Evolutionary conservation across 805 yeast species (phyloP).

Genomic region (Spathaspora gorwiae): DNA sequence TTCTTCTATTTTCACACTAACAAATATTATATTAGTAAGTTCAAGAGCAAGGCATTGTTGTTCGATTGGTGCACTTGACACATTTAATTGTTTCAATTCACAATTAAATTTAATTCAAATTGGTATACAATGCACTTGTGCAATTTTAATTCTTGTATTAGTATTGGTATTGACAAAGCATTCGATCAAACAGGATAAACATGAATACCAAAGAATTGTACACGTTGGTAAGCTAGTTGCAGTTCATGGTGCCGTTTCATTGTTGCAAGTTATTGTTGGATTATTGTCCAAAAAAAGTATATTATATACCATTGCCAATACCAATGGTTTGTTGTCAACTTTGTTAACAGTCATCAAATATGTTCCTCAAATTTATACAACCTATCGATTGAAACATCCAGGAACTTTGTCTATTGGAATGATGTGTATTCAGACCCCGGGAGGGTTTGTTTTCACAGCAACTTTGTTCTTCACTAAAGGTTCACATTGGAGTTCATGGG

Average conservation of each 20-base stretch:
- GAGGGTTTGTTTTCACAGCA: conserved; percentile 78
- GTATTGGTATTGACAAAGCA: conserved; percentile 46
- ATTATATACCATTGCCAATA: conserved; percentile 44
- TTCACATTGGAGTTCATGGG: conserved; percentile 83
- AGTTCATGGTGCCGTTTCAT: conserved; percentile 29
- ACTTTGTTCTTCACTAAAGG: conserved; percentile 68
- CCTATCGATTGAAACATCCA: conserved; percentile 64
- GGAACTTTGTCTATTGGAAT: conserved; percentile 75
- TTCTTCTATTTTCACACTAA: conserved; percentile 62
- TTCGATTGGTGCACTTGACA: conserved; percentile 32
- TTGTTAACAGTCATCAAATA: conserved; percentile 64
- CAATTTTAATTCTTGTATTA: conserved; percentile 50
- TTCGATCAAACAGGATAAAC: conserved; percentile 43
- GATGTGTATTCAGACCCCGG: conserved; percentile 88
- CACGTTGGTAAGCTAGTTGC: conserved; percentile 39
- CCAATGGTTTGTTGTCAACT: conserved; percentile 64
- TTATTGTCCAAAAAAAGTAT: conserved; percentile 18
- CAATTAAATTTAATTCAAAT: conserved; percentile 66
- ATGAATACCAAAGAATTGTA: conserved; percentile 40
- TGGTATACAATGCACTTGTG: conserved; percentile 56
- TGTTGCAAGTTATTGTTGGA: conserved; percentile 32
- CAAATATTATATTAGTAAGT: conserved; percentile 62
- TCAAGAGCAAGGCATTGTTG: conserved; percentile 64
- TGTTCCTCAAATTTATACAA: conserved; percentile 73
- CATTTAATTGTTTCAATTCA: conserved; percentile 61